Base-by-base conservation (phyloP, 2,329 filamentous ascomycete genomes). In the Xylaria digitata region DNA sequence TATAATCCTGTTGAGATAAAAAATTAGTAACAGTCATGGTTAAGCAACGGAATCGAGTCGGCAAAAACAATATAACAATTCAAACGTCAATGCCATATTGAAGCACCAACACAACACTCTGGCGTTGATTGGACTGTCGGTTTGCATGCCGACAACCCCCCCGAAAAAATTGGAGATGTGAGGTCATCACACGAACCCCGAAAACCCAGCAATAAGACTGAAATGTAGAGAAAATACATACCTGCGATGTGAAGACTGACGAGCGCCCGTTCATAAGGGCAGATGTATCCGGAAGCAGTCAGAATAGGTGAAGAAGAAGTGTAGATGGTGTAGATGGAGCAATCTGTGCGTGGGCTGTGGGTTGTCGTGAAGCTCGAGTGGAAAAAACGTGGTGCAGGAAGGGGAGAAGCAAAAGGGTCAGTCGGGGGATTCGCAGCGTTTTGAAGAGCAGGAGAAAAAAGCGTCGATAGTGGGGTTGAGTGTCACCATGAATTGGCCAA, bases 241-340 rank as follows among this genome's bases (percentile, higher is more conserved):
- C 91, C 89, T 94, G 92, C 83, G 91, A 94, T 84, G 92, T 94
- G 86, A 93, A 94, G 82, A 90, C 87, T 82, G 92, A 93, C 83
- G 87, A 86, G 87, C 90, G 90, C 86, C 90, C 90, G 90, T 90
- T 91, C 91, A 94, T 94, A 91, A 90, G 90, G 86, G 89, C 90
- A 85, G 85, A 82, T 85, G 81, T 75, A 77, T 63, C 59, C 48
- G 67, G 40, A 65, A 68, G 26, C 61, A 69, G 71, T 67, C 70
- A 74, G 72, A 67, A 68, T 65, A 17, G 67, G 66, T 69, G 66
- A 68, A 53, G 50, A 63, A 53, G 50, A 63, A 19, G 11, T 9
- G 15, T 58, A 69, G 68, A 52, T 64, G 54, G 45, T 63, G 63
- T 65, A 60, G 53, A 53, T 70, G 55, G 67, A 55, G 30, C 19